These are phyloP conservation scores for Sporothrix curviconia DNA, from an alignment of 2,329 filamentous ascomycete species.

Conservation along the genomic window DNA sequence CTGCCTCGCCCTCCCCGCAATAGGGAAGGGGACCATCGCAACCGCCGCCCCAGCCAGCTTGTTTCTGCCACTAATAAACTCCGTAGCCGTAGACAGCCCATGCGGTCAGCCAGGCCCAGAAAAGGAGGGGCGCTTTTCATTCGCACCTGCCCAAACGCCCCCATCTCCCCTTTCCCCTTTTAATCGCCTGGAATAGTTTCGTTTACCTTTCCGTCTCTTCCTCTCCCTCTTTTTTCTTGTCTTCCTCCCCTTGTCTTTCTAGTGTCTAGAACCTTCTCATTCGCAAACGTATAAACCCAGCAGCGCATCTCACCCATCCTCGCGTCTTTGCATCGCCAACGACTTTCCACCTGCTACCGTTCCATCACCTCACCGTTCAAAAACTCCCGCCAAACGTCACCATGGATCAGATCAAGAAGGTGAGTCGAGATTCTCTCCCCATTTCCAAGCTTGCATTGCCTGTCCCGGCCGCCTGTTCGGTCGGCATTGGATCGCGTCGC, in stretches of 20 bases:
- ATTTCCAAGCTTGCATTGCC: conserved; percentile 6
- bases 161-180: conserved; percentile 8
- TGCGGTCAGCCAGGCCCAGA: conserved; percentile 10
- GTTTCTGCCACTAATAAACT: conserved; percentile 1
- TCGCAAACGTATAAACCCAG: neutral
- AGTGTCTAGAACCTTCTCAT: neutral
- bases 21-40: neutral
- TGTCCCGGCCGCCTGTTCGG: neutral
- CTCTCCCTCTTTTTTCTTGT: neutral
- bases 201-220: conserved; percentile 3
- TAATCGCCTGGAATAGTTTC: conserved; percentile 3
- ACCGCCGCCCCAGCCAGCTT: neutral
- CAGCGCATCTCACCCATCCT: neutral
- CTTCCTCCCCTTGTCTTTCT: neutral
- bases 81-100: conserved; percentile 4
- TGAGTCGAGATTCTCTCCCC: conserved; percentile 42
- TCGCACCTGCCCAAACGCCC: conserved; percentile 10
- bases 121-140: conserved; percentile 14
- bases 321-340: neutral
- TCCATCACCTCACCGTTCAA: neutral
- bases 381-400: conserved; percentile 26
- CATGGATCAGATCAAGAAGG: conserved; percentile 90
- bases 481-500: too few relatives aligned
- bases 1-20: too few relatives aligned
- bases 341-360: neutral